Evolutionary conservation across 108 stramenopile species (phyloP), one percentile per base, ranked within the genome.

Genomic region (Nitzschia sp.): DNA sequence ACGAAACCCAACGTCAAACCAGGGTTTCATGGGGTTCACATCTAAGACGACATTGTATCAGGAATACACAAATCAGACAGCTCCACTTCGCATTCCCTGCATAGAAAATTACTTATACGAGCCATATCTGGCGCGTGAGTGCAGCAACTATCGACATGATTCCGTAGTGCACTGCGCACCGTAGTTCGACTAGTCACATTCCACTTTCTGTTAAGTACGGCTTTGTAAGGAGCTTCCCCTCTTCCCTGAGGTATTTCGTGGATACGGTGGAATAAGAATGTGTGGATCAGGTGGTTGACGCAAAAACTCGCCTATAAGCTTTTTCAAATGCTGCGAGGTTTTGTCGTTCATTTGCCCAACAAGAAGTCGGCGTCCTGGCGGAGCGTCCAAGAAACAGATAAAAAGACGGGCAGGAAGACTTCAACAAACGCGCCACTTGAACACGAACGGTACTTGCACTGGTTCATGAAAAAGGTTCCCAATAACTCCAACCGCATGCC

Each of bases 221-320:
- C 81, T 81, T 41, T 91, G 87, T 50, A 58, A 58, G 21, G 69
- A 83, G n/a, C 32, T 88, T 27, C 90, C 90, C 11, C 79, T 81
- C 6, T 91, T 85, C 53, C 84, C 86, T 48, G 80, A 80, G 66
- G 68, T 71, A 9, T 88, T 91, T 44, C 72, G 74, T 13, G 90
- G 90, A 0, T 91, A 91, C 54, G 90, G 90, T 85, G 86, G 61
- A 91, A 91, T 52, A 91, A 85, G 63, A 80, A 85, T 58, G 80
- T 81, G 26, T 86, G 84, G 86, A 75, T 79, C 2, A 36, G 17
- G 23, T 84, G 83, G 84, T 84, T 85, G 56, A 59, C 87, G 15
- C 70, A 75, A 16, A 58, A 76, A 47, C 60, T 45, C 32, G 83
- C 82, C 27, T 90, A 85, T 45, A 59, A 50, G 36, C 82, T 90